Base-by-base conservation (phyloP, 129 eudicot species). In the Helichrysum umbraculigerum region DNA sequence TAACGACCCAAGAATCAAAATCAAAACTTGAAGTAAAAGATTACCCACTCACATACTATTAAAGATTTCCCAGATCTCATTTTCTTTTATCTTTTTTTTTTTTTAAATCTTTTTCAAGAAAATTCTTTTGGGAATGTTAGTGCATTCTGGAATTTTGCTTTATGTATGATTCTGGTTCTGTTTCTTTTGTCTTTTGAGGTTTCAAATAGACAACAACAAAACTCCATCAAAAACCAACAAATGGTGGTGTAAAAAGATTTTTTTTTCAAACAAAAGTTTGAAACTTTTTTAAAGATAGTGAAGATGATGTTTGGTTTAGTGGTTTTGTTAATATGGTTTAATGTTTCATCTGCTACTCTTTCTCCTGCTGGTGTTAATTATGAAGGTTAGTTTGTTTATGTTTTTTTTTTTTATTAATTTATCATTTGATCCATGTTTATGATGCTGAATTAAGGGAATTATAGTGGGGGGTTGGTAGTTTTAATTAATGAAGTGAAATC, bases 291-390 rank as follows among this genome's bases (percentile, higher is more conserved):
- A 70, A 81, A 68, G 17, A 86, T 90, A 94, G 89, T 73, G 75
- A 82, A 79, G 70, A 78, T 81, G 83, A 52, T 75, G 7, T 50
- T 84, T 37, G 78, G 77, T 67, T 81, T 90, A 6, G 47, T 87
- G 79, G 58, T 87, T 79, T 81, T 91, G 72, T n/a, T 57, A 21
- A 65, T 61, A 35, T 68, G 86, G 72, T 29, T 93, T 79, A 78
- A 80, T 84, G 76, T 51, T 77, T 81, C 85, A 59, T 85, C 88
- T 87, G 90, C 98, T 33, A 84, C 91, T 81, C 98, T 93, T 64
- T 93, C 98, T 87, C 97, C 98, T 74, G 66, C 97, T 79, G 98
- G 98, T 59, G 87, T 93, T n/a, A 93, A 93, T 79, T 88, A 88
- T 83, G 98, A 93, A 93, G 98, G 98, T 91, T 67, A 80, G 89